Base-by-base conservation (phyloP, 768 basidiomycete species). In the Gloeophyllum trabeum region DNA sequence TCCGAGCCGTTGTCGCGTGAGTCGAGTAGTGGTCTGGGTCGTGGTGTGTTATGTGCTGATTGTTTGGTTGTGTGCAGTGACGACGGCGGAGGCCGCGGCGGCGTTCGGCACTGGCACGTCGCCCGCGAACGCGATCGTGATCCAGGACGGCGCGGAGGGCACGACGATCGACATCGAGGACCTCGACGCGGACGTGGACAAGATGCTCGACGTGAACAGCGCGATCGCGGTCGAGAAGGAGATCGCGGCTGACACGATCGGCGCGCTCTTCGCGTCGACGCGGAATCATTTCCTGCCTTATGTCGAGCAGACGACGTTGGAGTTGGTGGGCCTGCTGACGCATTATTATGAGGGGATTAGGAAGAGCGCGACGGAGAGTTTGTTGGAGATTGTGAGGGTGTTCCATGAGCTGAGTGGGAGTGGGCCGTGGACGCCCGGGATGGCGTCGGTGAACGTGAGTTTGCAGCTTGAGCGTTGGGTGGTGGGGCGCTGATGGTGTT, bases 191-290 rank as follows among this genome's bases (percentile, higher is more conserved):
- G 87, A 91, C 52, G 61, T 89, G 39, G 88, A 89, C 52, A 89
- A 90, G 61, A 70, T 89, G 61, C 74, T 91, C 55, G 87, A 91
- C 47, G 89, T 93, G 47, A 94, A 92, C 67, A 89, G 85, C 52
- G 93, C 92, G 18, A 83, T 98, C 50, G 93, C 93, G 34, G 91
- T 98, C 43, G 96, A 99, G 71, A 99, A 99, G 64, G 96, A 99
- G 69, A 96, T 97, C 46, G 93, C 96, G 18, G 90, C 91, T 20
- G 93, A 98, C 58, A 90, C 93, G 4, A 81, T 98, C 49, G 92
- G 94, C 46, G 82, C 85, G 25, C 63, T 99, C 47, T 98, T 98
- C 58, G 70, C 76, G 23, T 73, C 85, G 7, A 90, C 88, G 23
- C 77, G 79, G 52, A 62, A 60, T 37, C 81, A 88, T 54, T 98